Evolutionary conservation across 1,284 basidiomycete species (phyloP).

Genomic region (Psilocybe mexicana): DNA sequence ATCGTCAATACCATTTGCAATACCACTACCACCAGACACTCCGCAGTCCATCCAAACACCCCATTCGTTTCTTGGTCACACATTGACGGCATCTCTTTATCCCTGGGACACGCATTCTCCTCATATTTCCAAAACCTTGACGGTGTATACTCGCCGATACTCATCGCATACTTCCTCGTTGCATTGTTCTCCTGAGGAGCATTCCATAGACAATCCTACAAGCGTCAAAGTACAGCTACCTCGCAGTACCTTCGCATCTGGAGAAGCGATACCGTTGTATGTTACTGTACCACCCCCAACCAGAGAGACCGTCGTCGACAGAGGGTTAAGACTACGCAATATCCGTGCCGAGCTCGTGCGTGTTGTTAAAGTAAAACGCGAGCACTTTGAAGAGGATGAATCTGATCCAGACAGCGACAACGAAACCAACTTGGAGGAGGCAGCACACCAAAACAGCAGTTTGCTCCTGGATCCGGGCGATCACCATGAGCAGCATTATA

Average conservation of each 20-base stretch:
- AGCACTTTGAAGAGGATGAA: constrained; percentile 35
- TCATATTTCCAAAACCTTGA: constrained; percentile 53
- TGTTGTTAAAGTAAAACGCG: constrained; percentile 51
- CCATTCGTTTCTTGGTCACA: constrained; percentile 66
- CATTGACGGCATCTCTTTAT: constrained; percentile 63
- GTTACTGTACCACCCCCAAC: constrained; percentile 73
- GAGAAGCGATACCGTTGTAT: constrained; percentile 75
- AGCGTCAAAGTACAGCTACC: constrained; percentile 69
- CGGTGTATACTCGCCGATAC: constrained; percentile 73
- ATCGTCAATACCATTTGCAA: constrained; percentile 70
- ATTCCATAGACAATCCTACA: constrained; percentile 60
- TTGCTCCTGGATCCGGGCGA: constrained; percentile 21
- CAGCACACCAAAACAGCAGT: constrained; percentile 19
- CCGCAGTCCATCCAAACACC: constrained; percentile 76
- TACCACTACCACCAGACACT: constrained; percentile 71
- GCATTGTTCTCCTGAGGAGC: constrained; percentile 57
- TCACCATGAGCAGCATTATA: constrained; percentile 28
- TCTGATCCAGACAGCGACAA: constrained; percentile 27
- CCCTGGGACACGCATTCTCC: constrained; percentile 43
- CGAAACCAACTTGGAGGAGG: constrained; percentile 23
- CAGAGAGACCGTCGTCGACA: constrained; percentile 61
- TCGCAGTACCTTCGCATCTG: constrained; percentile 63
- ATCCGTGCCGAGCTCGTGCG: constrained; percentile 73
- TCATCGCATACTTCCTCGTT: constrained; percentile 60
- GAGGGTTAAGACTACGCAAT: constrained; percentile 70